Base-by-base conservation (phyloP, 2,329 filamentous ascomycete genomes). In the Whalleya microplaca region DNA sequence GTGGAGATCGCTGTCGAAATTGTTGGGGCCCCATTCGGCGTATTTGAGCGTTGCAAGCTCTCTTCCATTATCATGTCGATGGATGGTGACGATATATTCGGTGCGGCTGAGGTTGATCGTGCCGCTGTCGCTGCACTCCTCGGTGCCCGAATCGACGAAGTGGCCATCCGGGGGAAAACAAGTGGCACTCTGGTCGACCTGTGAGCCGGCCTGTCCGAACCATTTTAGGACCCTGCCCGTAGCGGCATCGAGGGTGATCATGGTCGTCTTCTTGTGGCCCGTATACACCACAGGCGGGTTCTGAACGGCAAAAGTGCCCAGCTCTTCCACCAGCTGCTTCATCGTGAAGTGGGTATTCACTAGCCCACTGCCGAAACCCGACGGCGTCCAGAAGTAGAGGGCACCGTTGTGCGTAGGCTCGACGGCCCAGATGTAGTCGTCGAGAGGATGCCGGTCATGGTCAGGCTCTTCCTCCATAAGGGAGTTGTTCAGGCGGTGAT, bases 21-120 rank as follows among this genome's bases (percentile, higher is more conserved):
- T 96, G 73, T 99, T 99, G 14, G 93, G 91, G 0, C 87, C 88
- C 95, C 95, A 99, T 72, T 99, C 95, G 10, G 92, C 90, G 70
- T 96, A 99, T 63, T 87, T 93, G 64, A 99, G 84, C 0, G 91
- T 96, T 68, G 92, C 96, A 60, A 99, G 89, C 7, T 86, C 84
- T 56, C 88, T 84, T 1, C 89, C 88, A 2, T 85, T 87, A 64
- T 89, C 84, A 44, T 82, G 84, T 58, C 91, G 88, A 63, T 92
- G 89, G 44, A 99, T 96, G 53, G 84, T 86, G 58, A 99, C 88
- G 5, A 85, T 94, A 74, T 99, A 99, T 72, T 97, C 92, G 41
- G 91, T 92, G 49, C 91, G 85, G 23, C 92, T 92, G 1, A 97
- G 81, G 0, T 90, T 92, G 58, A 96, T 84, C 32, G 89, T 95